phyloP scores from a whole-genome alignment of 2,329 filamentous ascomycete species.

The Penicillium sp. region DNA sequence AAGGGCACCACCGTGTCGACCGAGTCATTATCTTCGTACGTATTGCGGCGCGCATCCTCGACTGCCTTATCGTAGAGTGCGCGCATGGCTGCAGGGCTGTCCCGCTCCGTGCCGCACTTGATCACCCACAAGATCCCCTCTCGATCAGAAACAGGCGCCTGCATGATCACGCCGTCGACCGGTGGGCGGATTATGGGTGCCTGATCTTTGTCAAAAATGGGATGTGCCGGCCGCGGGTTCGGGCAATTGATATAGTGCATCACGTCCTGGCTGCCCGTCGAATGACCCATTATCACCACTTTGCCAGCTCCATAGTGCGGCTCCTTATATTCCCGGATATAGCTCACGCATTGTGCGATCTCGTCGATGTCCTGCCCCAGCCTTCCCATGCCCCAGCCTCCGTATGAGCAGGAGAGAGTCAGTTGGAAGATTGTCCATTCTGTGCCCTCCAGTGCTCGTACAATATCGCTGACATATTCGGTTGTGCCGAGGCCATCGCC shows the following conservation, averaged over 20 bases:
- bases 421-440: constrained; percentile 53
- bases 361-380: constrained; percentile 55
- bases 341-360: constrained; percentile 50
- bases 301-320: constrained; percentile 41
- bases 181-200: constrained; percentile 43
- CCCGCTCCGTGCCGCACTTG: constrained; percentile 20
- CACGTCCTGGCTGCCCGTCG: constrained; percentile 65
- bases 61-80: constrained; percentile 26
- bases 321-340: constrained; percentile 44
- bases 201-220: constrained; percentile 25
- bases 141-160: constrained; percentile 73
- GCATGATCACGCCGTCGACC: constrained; percentile 71
- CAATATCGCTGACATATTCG: constrained; percentile 51
- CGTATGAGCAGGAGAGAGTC: constrained; percentile 51
- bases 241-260: constrained; percentile 58
- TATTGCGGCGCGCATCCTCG: constrained; percentile 15
- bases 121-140: constrained; percentile 54
- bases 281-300: constrained; percentile 65
- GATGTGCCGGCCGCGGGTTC: constrained; percentile 36
- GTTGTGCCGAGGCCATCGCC: constrained; percentile 56
- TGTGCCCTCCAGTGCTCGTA: constrained; percentile 44
- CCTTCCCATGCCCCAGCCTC: constrained; percentile 53
- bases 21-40: constrained; percentile 18
- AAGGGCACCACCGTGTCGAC: constrained; percentile 33
- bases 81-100: constrained; percentile 22